Base-by-base conservation (phyloP, 129 eudicot genomes). In the Chrysanthemum seticuspe region DNA sequence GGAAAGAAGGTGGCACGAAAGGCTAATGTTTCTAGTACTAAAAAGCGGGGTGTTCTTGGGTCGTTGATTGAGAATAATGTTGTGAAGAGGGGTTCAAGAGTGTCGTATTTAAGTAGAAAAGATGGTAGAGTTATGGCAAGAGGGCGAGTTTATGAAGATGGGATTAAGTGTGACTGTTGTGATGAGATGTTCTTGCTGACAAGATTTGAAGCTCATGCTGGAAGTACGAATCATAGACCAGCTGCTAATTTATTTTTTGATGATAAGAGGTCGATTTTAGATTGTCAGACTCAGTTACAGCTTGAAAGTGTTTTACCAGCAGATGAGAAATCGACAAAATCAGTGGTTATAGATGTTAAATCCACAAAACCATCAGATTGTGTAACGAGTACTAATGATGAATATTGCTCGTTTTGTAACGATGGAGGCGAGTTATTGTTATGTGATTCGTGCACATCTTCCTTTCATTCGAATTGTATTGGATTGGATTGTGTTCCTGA, bases 141-240 rank as follows among this genome's bases (percentile, higher is more conserved):
- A 79, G 97, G 97, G 7, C 48, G 75, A 27, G 65, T 80, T 58
- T 81, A 80, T 13, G 83, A 81, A 34, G 84, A 82, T 10, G 95
- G 97, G 51, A 91, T 91, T 25, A 74, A 70, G 63, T 91, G 97
- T 58, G 79, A 72, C 79, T 91, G 97, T 31, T 91, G 97, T 68
- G 78, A 69, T 5, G 23, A 34, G 54, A 68, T 82, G 5, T 88
- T 83, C 70, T 49, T 81, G 2, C 64, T 87, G 52, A 77, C 83
- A 52, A 80, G 79, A 27, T 94, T 94, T 73, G 97, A 94, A 77
- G 73, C 71, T 73, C 99, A 94, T 81, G 99, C 89, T 16, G 91
- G 91, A 15, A 90, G 93, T 64, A 81, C 62, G 11, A 58, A 66
- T 75, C 91, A 74, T 62, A 83, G 88, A 74, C 97, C 99, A 6